These are phyloP conservation scores for Aspergillus sp. DNA, from an alignment of 2,329 filamentous ascomycete genomes.

Conservation along the genomic window DNA sequence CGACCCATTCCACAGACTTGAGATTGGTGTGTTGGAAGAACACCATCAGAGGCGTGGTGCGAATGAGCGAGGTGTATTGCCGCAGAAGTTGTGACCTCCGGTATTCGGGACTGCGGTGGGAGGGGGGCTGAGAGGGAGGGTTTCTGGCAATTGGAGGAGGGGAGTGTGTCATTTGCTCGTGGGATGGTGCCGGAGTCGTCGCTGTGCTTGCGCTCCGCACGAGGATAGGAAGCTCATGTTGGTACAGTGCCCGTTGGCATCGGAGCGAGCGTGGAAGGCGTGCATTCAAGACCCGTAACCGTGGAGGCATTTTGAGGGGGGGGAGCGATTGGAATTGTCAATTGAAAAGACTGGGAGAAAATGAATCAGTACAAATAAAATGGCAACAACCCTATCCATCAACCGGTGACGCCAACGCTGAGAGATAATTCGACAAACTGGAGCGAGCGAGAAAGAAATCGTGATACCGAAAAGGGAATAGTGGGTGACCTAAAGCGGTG, in stretches of 20 bases:
- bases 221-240: slow-evolving; percentile 34
- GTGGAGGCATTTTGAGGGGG: slow-evolving; percentile 45
- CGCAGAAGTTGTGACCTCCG: slow-evolving; percentile 85
- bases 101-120: slow-evolving; percentile 75
- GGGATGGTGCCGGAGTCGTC: slow-evolving; percentile 47
- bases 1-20: slow-evolving; percentile 66
- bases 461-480: slow-evolving; percentile 11
- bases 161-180: slow-evolving; percentile 42
- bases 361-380: not conserved
- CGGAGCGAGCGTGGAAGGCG: slow-evolving; percentile 29
- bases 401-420: slow-evolving; percentile 6
- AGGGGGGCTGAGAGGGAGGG: slow-evolving; percentile 70
- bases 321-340: slow-evolving; percentile 1
- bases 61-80: slow-evolving; percentile 80
- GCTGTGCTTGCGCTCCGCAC: slow-evolving; percentile 36
- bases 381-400: not conserved
- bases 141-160: slow-evolving; percentile 44
- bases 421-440: not conserved
- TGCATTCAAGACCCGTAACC: slow-evolving; percentile 39
- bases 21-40: slow-evolving; percentile 79
- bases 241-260: slow-evolving; percentile 30
- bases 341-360: slow-evolving; percentile 6
- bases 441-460: slow-evolving; percentile 8
- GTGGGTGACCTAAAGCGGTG: slow-evolving; percentile 13
- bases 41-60: slow-evolving; percentile 75